phyloP scores from a whole-genome alignment of 768 basidiomycete genomes.

The Leccinum subgranulosum region DNA sequence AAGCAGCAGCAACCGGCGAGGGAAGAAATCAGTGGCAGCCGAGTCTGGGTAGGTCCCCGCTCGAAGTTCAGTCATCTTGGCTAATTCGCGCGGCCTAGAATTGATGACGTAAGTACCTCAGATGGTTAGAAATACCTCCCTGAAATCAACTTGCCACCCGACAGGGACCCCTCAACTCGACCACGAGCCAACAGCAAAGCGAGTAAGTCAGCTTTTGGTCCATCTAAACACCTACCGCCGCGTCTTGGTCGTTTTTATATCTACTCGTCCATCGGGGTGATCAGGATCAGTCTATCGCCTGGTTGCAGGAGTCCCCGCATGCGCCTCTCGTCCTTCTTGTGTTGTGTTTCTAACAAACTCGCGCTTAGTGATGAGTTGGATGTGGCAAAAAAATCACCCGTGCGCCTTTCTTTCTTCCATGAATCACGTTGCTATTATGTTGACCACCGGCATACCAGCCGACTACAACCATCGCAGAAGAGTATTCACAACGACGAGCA shows the following conservation, averaged over 20 bases:
- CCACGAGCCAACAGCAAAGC: constrained; percentile 21
- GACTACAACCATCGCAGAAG: constrained; percentile 9
- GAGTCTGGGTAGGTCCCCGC: constrained; percentile 9
- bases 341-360: constrained; percentile 58
- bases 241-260: constrained; percentile 11
- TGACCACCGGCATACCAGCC: constrained; percentile 4
- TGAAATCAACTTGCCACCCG: constrained; percentile 8
- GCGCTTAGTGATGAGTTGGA: constrained; percentile 48
- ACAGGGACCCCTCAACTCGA: constrained; percentile 27
- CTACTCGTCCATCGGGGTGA: constrained; percentile 18
- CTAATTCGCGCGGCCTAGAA: constrained; percentile 15
- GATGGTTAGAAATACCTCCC: constrained; percentile 18
- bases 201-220: constrained; percentile 30
- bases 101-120: constrained; percentile 31
- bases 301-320: constrained; percentile 41
- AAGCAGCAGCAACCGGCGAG: constrained; percentile 10
- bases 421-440: background rate
- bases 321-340: constrained; percentile 59
- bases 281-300: constrained; percentile 21
- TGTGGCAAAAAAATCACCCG: constrained; percentile 29
- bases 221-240: constrained; percentile 13
- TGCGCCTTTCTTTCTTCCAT: constrained; percentile 19
- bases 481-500: constrained; percentile 52
- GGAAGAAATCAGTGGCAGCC: constrained; percentile 17
- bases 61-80: too few relatives aligned